Base-by-base conservation (phyloP, 805 yeast genomes). In the Sugiyamaella valdiviana region DNA sequence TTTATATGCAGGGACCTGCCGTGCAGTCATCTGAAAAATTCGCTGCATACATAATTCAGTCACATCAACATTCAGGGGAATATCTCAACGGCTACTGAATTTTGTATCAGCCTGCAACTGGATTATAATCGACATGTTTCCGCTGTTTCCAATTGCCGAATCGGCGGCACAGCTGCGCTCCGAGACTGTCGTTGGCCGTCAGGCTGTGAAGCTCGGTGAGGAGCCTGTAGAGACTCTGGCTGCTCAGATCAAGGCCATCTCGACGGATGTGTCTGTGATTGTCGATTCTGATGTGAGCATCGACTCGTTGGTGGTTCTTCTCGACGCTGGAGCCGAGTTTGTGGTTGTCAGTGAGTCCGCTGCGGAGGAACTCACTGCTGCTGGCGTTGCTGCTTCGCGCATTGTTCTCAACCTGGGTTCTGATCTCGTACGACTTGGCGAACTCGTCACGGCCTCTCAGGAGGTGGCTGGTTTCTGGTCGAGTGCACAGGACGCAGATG, bases 291-390 rank as follows among this genome's bases (percentile, higher is more conserved):
- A 45, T 6, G 12, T 22, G 16, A 15, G 10, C 12, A 29, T 71
- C 37, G 83, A 81, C 50, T 63, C 62, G 15, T 60, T 72, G 16
- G 68, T 81, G 36, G 75, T 69, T 6, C 60, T 83, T 36, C 71
- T 85, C 49, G 84, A 85, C 59, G 70, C 69, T 44, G 93, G 93
- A 41, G 76, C 81, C 12, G 59, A 66, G 21, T 68, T 71, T 16
- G 58, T 83, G 3, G 67, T 79, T 48, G 72, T 75, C 22, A 44
- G 64, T 3, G 57, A 52, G 6, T 44, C 55, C 2, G 61, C 60
- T 29, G 71, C 65, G 1, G 57, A 59, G 0, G 66, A 60, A 35
- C 61, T 75, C 19, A 56, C 68, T 14, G 67, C 59, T 1, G 64
- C 74, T 15, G 84, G 82, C 15, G 74, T 83, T 36, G 83, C 86